These are phyloP conservation scores for Annulohypoxylon moriforme DNA, from an alignment of 495 filamentous ascomycete genomes.

Conservation along the genomic window DNA sequence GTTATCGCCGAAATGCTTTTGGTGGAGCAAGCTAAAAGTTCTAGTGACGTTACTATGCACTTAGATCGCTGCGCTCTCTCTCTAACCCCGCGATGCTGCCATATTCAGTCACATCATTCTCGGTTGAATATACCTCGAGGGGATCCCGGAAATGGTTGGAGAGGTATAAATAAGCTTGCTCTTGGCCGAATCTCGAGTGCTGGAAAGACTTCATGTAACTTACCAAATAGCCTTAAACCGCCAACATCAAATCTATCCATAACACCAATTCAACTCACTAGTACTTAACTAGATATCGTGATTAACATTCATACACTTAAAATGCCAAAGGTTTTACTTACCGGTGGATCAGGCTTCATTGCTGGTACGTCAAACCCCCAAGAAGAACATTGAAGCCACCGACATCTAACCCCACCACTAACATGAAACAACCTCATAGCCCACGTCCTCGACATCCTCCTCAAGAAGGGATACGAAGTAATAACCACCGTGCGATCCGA, in stretches of 20 bases:
- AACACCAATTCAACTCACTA: not conserved
- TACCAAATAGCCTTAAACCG: not conserved
- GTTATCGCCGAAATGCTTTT: constrained; percentile 33
- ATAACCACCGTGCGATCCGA: constrained; percentile 86
- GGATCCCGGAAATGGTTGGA: not conserved
- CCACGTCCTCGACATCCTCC: constrained; percentile 80
- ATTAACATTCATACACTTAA: constrained; percentile 24
- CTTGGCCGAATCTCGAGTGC: not conserved
- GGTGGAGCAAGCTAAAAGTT: constrained; percentile 16
- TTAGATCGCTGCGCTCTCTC: not conserved
- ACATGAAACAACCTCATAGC: constrained; percentile 52
- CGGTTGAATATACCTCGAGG: constrained; percentile 36
- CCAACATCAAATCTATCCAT: not conserved
- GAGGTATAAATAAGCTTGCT: not conserved
- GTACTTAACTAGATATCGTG: not conserved
- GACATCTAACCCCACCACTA: not conserved
- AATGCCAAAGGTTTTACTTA: constrained; percentile 71
- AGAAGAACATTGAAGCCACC: no score
- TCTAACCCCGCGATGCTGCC: constrained; percentile 35
- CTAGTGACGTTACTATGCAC: constrained; percentile 17
- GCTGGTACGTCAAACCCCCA: constrained; percentile 52
- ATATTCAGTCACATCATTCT: constrained; percentile 13
- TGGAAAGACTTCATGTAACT: not conserved
- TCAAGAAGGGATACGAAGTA: constrained; percentile 75
- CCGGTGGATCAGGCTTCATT: constrained; percentile 66